Percentiles rank a stretch among this genome's conserved stretches.
Conservation (phyloP, 768 basidiomycete genomes). For the Leccinum barrowsii region DNA sequence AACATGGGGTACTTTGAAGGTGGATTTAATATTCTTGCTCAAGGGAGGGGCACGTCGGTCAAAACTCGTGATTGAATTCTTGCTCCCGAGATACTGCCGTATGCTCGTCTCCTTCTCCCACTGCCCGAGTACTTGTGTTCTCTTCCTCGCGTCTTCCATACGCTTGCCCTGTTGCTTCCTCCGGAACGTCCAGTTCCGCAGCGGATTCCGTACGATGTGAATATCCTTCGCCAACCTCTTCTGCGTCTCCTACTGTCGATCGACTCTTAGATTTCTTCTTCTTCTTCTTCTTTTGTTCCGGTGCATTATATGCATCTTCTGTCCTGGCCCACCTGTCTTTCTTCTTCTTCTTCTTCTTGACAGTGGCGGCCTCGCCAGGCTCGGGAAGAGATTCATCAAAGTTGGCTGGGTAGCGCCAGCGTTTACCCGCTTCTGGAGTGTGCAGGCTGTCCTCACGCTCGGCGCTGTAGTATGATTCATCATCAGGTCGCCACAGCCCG, state of each 20-base stretch:
- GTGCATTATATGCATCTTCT: constrained; percentile 68
- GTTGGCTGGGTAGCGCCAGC: constrained; percentile 87
- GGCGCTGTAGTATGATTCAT: constrained; percentile 69
- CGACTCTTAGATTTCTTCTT: constrained; percentile 62
- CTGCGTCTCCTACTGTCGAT: constrained; percentile 37
- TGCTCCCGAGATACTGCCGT: constrained; percentile 35
- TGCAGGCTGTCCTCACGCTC: constrained; percentile 36
- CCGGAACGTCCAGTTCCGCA: constrained; percentile 51
- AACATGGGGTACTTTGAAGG: constrained; percentile 9
- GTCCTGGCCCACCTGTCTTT: constrained; percentile 87
- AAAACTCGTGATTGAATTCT: constrained; percentile 70
- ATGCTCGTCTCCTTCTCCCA: constrained; percentile 14
- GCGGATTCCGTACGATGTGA: constrained; percentile 35
- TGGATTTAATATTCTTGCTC: not conserved
- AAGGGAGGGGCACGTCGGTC: constrained; percentile 10
- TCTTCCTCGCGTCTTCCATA: constrained; percentile 40
- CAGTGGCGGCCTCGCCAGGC: constrained; percentile 35
- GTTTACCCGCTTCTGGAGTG: constrained; percentile 36
- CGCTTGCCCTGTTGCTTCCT: constrained; percentile 68
- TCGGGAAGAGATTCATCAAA: constrained; percentile 57
- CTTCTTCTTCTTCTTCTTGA: constrained; percentile 62
- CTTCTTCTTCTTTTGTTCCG: constrained; percentile 46
- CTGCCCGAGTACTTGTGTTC: constrained; percentile 1
- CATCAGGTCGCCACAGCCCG: constrained; percentile 70
- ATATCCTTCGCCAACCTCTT: constrained; percentile 30